Base-by-base conservation (phyloP, 768 basidiomycete genomes). In the Daedaleopsis nitida region DNA sequence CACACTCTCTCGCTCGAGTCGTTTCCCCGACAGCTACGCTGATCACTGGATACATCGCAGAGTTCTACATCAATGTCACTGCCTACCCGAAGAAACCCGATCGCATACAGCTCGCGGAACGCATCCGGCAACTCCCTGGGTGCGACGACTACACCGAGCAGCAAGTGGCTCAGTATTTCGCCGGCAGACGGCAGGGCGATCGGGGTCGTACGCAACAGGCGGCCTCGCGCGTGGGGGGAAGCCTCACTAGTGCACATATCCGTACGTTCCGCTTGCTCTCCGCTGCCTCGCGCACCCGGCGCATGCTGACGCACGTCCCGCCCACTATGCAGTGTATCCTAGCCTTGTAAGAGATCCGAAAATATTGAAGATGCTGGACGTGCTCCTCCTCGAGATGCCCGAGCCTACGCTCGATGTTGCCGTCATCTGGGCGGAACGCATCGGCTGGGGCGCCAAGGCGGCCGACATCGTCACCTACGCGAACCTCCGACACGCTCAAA, bases 391-490 rank as follows among this genome's bases (percentile, higher is more conserved):
- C 5, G 63, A 67, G 12, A 55, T 23, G 1, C 63, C 63, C 3
- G n/a, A 44, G 0, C 58, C 66, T 1, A n/a, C 53, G 3, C 24
- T 19, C 2, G 42, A 23, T 2, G 3, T 55, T 14, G 57, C 56
- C 2, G 39, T 23, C 19, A 62, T 67, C n/a, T 64, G 63, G 60
- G 66, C 66, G 1, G 10, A 16, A 6, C 21, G 58, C 9, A 50
- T 67, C 7, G 58, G 55, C 2, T n/a, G 19, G 1, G 62, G 62
- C 23, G 66, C 59, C 9, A 11, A 17, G 13, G 2, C 24, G 2
- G 42, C 43, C 7, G 66, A 67, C 39, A 59, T 67, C 16, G 16
- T 32, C 14, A 60, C 57, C 0, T 67, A 64, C 37, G 52, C 63
- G 14, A 32, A 55, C 3, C 34, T 57, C 13, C 34, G 51, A 21